Conservation (phyloP, 768 basidiomycete species). For the Tylopilus subfusipes region DNA sequence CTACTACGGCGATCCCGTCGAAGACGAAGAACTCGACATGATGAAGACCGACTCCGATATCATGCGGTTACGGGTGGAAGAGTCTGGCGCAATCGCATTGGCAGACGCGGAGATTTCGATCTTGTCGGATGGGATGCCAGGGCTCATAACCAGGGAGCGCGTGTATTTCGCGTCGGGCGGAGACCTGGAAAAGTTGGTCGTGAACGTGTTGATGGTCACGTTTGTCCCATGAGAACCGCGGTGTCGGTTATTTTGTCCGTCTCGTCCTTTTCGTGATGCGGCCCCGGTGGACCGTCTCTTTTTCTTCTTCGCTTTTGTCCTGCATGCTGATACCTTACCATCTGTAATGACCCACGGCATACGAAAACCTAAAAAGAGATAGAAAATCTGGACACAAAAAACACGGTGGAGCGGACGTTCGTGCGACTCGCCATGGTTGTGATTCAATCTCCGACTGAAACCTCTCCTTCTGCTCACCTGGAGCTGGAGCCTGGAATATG, state of each 20-base stretch:
- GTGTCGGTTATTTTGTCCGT: background rate
- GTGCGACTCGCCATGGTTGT: no score
- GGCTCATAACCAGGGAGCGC: constrained; percentile 55
- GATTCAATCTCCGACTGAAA: background rate
- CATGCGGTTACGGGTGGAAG: constrained; percentile 56
- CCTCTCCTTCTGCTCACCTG: no score
- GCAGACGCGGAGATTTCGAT: constrained; percentile 60
- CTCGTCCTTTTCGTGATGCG: background rate
- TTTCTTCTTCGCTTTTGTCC: background rate
- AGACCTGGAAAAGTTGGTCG: constrained; percentile 67
- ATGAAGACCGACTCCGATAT: constrained; percentile 29
- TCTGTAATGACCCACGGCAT: constrained; percentile 6
- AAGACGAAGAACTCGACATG: constrained; percentile 34
- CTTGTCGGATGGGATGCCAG: constrained; percentile 50
- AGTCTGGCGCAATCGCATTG: constrained; percentile 64
- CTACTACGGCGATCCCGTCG: constrained; percentile 39
- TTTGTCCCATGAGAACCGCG: constrained; percentile 54
- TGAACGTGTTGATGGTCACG: constrained; percentile 71
- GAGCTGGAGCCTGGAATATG: no score
- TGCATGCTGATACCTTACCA: constrained; percentile 4
- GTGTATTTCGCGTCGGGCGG: constrained; percentile 67
- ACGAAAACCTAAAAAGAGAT: constrained; percentile 10
- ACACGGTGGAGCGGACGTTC: background rate
- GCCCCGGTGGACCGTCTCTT: constrained; percentile 3
- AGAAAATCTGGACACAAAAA: background rate